phyloP scores from a whole-genome alignment of 371 early-diverging fungal species.

The Mortierella sp. region DNA sequence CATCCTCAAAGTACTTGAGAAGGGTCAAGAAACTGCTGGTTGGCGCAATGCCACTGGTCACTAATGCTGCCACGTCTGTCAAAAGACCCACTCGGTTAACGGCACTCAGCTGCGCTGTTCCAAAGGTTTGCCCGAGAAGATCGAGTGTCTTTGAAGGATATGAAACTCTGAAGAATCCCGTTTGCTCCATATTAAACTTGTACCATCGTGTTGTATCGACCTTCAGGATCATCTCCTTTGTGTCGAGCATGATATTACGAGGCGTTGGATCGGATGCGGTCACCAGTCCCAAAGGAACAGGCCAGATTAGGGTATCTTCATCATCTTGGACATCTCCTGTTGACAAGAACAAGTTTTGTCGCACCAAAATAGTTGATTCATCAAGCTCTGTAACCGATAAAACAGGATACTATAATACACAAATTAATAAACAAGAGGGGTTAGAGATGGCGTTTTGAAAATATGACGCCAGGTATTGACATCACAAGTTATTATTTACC shows the following conservation, averaged over 20 bases:
- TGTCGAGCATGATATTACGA: conserved; percentile 48
- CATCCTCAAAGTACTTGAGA: conserved; percentile 69
- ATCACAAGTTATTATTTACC: not conserved
- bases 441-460: not conserved
- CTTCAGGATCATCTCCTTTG: conserved; percentile 43
- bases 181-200: conserved; percentile 64
- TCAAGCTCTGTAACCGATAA: conserved; percentile 69
- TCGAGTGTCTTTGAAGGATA: conserved; percentile 65
- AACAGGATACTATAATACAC: conserved; percentile 78
- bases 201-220: conserved; percentile 50
- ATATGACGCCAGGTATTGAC: not conserved
- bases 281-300: conserved; percentile 71
- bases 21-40: conserved; percentile 72
- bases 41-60: conserved; percentile 66
- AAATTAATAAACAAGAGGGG: conserved; percentile 68
- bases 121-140: conserved; percentile 62
- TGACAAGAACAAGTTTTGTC: conserved; percentile 81
- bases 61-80: conserved; percentile 74
- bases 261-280: conserved; percentile 28
- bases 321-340: conserved; percentile 74
- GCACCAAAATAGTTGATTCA: conserved; percentile 71
- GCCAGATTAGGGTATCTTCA: conserved; percentile 77
- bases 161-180: conserved; percentile 77
- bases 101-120: conserved; percentile 51
- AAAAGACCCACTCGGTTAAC: conserved; percentile 74